Conservation (phyloP, 2,329 filamentous ascomycete species). For the Huntiella moniliformis region DNA sequence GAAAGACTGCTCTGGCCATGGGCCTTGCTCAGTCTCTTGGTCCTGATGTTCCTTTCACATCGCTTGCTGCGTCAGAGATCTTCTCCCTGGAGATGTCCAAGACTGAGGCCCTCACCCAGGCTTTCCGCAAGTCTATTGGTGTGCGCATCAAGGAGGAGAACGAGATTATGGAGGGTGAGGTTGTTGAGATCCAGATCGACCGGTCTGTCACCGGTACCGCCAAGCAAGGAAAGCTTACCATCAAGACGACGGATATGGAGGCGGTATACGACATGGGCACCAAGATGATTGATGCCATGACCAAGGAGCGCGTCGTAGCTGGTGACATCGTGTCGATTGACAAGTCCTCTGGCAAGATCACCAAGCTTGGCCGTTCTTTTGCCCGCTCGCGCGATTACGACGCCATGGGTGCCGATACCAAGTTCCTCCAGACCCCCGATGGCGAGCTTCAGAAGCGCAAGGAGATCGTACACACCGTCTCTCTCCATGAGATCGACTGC, state of each 20-base stretch:
- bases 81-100: constrained; percentile 99
- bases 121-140: constrained; percentile 96
- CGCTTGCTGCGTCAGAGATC: constrained; percentile 88
- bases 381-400: constrained; percentile 94
- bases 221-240: constrained; percentile 96
- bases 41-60: constrained; percentile 87
- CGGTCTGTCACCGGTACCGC: constrained; percentile 88
- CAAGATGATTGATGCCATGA: constrained; percentile 99
- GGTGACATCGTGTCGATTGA: constrained; percentile 97
- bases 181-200: constrained; percentile 97
- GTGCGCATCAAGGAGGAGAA: constrained; percentile 98
- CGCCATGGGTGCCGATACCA: constrained; percentile 95
- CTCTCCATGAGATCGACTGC: constrained; percentile 93
- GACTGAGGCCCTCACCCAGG: constrained; percentile 92
- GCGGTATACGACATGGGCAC: constrained; percentile 98
- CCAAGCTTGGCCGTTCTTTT: constrained; percentile 87
- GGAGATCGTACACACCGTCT: constrained; percentile 92
- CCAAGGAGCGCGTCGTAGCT: constrained; percentile 96
- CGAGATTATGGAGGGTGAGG: constrained; percentile 97
- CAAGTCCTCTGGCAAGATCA: constrained; percentile 95
- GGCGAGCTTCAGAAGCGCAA: constrained; percentile 94
- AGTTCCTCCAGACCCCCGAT: constrained; percentile 93
- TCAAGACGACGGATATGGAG: constrained; percentile 99
- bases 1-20: constrained; percentile 97
- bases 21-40: constrained; percentile 95